A percentile compares a stretch with the other conserved stretches of the same genome.
phyloP scores from a whole-genome alignment of 73 alveolate species.

The Tetrahymena thermophila region DNA sequence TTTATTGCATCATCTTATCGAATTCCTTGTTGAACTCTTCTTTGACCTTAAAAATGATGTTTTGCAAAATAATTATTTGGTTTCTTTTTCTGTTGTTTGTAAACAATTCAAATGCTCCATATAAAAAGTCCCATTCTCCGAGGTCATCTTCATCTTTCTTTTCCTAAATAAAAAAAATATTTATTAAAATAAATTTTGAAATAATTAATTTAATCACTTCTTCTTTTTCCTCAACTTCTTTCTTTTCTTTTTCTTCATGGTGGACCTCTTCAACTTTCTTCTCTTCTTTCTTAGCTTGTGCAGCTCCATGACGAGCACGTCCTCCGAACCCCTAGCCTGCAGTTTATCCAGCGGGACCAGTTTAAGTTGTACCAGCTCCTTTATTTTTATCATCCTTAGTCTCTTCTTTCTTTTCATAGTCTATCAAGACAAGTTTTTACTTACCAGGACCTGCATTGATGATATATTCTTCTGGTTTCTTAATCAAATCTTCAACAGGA shows the following conservation, averaged over 20 bases:
- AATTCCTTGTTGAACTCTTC: slow-evolving; percentile 81
- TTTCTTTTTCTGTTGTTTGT: slow-evolving; percentile 84
- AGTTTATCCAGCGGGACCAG: slow-evolving; percentile 38
- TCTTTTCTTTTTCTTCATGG: slow-evolving; percentile 21
- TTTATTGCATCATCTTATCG: slow-evolving; percentile 59
- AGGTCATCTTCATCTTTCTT: slow-evolving; percentile 58
- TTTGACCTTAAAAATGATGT: slow-evolving; percentile 73
- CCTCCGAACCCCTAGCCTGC: slow-evolving; percentile 11
- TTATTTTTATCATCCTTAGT: slow-evolving; percentile 33
- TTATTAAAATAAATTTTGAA: neutral
- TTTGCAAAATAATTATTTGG: slow-evolving; percentile 75
- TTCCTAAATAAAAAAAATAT: slow-evolving; percentile 3
- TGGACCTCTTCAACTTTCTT: slow-evolving; percentile 7
- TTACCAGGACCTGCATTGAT: slow-evolving; percentile 31
- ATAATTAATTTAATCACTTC: neutral
- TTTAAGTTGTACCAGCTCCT: slow-evolving; percentile 26
- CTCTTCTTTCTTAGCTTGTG: slow-evolving; percentile 14
- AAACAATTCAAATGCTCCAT: slow-evolving; percentile 83
- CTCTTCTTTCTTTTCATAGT: slow-evolving; percentile 40
- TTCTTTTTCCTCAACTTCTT: slow-evolving; percentile 32
- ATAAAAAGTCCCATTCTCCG: slow-evolving; percentile 70
- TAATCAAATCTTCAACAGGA: slow-evolving; percentile 39
- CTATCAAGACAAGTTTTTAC: slow-evolving; percentile 38
- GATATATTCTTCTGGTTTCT: slow-evolving; percentile 25
- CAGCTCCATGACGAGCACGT: slow-evolving; percentile 18